Base-by-base conservation (phyloP, 192 early-diverging fungal genomes). In the Umbelopsis ramanniana region DNA sequence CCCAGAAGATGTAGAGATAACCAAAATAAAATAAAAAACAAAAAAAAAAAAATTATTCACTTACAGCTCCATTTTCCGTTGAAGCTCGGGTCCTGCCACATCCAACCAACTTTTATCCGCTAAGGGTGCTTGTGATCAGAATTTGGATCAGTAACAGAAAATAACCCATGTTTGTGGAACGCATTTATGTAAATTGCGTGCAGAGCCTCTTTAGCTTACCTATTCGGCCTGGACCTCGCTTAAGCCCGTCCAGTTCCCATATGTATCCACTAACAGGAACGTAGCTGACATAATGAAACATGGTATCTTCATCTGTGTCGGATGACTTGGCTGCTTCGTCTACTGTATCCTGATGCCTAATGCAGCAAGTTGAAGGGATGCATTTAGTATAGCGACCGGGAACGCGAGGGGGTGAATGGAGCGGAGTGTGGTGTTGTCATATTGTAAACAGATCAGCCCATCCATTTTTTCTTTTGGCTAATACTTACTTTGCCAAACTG, bases 181-280 rank as follows among this genome's bases (percentile, higher is more conserved):
- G 17, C 15, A 19, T 35, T 23, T 48, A 46, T 52, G 35, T 46
- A 67, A 23, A 46, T 67, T 54, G 26, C 26, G 5, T 26, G 53
- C 23, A 54, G 53, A 54, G 22, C 26, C 23, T 54, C 48, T 35
- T 24, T 55, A 24, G 8, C 57, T 46, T 78, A 83, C 81, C 79
- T 66, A 83, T 37, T 66, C 67, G 83, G 14, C 89, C 52, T 3
- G 91, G 91, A 26, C 76, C 75, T 8, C 70, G 78, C 68, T 81
- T 81, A 26, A 91, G 78, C 6, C 91, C 90, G 69, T 92, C 91
- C 53, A 92, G 76, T 76, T 92, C 91, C 72, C 85, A 91, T 46
- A 92, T 70, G 33, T 81, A 73, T 0, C 89, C 88, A 45, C 66
- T 71, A 3, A 82, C 76, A 10, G 86, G 85, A 66, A 90, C 83